Evolutionary conservation across 2,329 filamentous ascomycete species (phyloP), one percentile per base, ranked within the genome.

Genomic region (Phyllosticta citribraziliensis): DNA sequence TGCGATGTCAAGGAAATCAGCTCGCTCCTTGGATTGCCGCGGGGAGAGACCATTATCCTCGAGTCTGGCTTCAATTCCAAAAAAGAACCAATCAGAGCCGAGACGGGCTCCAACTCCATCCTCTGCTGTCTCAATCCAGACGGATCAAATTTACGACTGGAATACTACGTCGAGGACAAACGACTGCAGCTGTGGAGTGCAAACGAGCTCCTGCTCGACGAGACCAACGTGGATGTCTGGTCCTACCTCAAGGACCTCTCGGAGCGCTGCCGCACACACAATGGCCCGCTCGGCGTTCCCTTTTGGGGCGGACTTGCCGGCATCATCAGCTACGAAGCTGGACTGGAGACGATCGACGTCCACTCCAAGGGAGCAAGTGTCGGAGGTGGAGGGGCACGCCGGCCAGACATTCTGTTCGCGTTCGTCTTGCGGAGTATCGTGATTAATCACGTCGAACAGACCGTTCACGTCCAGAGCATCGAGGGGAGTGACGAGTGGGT

Each of bases 261-360:
- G 70, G 64, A 69, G 40, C 8, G 17, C 5, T 57, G 50, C 6
- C 51, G 55, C 1, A 51, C n/a, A 65, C 14, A 57, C 65, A 6
- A 73, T 68, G 76, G 76, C 4, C 65, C 67, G 27, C 64, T 67
- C 5, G 58, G 58, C 25, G 56, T 35, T 5, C 82, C 88, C 0
- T 96, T 96, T 70, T 84, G 89, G 73, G 91, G 90, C 57, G 91
- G 91, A 0, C 86, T 96, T 63, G 84, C 96, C 75, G 91, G 91
- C 0, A 95, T 88, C 68, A 82, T 91, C 57, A 91, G 89, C 0
- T 96, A 96, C 63, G 91, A 96, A 72, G 84, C 91, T 70, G 89
- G 90, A 0, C 76, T 95, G 1, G 77, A 80, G 65, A 84, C 80
- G 19, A 85, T 85, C 59, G 73, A 77, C 56, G 76, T 88, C 65